These are phyloP conservation scores for Capronia epimyces DNA, from an alignment of 2,329 filamentous ascomycete genomes.

Conservation along the genomic window DNA sequence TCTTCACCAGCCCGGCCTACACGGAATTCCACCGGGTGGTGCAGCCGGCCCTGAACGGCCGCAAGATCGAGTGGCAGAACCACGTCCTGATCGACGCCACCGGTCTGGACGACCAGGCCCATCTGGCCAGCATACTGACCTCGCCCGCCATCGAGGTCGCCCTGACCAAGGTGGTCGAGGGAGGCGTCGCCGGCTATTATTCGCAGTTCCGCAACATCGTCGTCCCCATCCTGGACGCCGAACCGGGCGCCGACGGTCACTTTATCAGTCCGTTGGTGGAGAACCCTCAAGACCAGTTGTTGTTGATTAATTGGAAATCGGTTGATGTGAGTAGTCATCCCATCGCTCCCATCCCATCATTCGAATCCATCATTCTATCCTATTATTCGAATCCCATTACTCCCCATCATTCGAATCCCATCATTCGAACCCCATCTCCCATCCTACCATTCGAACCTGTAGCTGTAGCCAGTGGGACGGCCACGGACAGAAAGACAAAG, in stretches of 20 bases:
- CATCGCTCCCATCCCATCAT: too few relatives aligned
- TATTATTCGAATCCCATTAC: too few relatives aligned
- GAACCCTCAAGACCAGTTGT: constrained; percentile 14
- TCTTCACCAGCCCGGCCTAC: constrained; percentile 15
- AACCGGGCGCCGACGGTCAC: constrained; percentile 13
- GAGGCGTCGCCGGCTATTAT: constrained; percentile 15
- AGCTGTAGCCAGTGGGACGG: too few relatives aligned
- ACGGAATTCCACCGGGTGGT: constrained; percentile 12
- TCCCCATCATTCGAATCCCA: too few relatives aligned
- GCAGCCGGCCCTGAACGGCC: constrained; percentile 15
- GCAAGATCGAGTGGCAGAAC: constrained; percentile 15
- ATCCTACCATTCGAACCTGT: too few relatives aligned
- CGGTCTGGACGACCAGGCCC: constrained; percentile 6
- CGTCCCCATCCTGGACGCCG: constrained; percentile 9
- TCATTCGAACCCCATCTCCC: too few relatives aligned
- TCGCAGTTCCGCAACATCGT: constrained; percentile 12
- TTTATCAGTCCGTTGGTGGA: constrained; percentile 16
- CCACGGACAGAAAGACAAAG: too few relatives aligned
- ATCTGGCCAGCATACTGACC: constrained; percentile 6
- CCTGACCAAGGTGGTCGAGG: constrained; percentile 18
- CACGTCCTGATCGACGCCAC: constrained; percentile 7
- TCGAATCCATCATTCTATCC: too few relatives aligned
- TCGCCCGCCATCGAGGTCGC: constrained; percentile 15
- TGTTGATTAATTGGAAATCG: constrained; percentile 18
- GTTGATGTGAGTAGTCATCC: constrained; percentile 12